A percentile compares a stretch with the other conserved stretches of the same genome.
Conservation (phyloP, 2,329 filamentous ascomycete genomes). For the Claviceps paspali region DNA sequence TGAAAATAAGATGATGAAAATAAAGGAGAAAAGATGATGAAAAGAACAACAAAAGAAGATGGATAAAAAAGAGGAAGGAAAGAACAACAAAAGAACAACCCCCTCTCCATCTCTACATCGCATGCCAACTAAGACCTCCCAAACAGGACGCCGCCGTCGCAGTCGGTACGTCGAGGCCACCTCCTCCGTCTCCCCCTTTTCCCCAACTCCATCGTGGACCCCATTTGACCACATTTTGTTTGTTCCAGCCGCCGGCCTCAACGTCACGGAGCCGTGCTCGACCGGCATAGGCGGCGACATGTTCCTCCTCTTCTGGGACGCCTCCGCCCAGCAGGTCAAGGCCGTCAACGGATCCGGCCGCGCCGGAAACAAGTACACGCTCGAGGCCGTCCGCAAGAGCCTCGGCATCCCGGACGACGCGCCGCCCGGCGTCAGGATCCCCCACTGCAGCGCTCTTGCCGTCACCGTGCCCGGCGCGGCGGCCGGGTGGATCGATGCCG, state of each 20-base stretch:
- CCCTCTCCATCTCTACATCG: too few species aligned
- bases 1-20: too few species aligned
- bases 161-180: constrained; percentile 42
- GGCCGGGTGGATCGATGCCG: constrained; percentile 82
- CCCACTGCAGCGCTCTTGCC: constrained; percentile 60
- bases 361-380: constrained; percentile 50
- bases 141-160: constrained; percentile 84
- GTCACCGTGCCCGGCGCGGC: constrained; percentile 82
- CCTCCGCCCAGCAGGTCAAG: constrained; percentile 63
- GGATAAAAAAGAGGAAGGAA: background rate
- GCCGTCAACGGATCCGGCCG: constrained; percentile 92
- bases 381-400: constrained; percentile 55
- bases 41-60: too few species aligned
- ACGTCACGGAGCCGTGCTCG: constrained; percentile 82
- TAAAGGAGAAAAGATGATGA: too few species aligned
- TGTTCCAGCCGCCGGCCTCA: constrained; percentile 75
- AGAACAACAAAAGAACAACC: background rate
- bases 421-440: constrained; percentile 37
- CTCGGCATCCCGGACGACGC: constrained; percentile 48
- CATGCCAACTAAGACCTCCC: too few species aligned
- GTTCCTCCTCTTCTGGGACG: constrained; percentile 89
- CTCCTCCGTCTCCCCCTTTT: too few species aligned
- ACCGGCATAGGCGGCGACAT: constrained; percentile 96
- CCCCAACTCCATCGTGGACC: too few species aligned
- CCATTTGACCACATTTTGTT: too few species aligned